Percentiles rank a stretch among this genome's conserved stretches.
phyloP scores from a whole-genome alignment of 106 monocot species.

The Allium fistulosum region DNA sequence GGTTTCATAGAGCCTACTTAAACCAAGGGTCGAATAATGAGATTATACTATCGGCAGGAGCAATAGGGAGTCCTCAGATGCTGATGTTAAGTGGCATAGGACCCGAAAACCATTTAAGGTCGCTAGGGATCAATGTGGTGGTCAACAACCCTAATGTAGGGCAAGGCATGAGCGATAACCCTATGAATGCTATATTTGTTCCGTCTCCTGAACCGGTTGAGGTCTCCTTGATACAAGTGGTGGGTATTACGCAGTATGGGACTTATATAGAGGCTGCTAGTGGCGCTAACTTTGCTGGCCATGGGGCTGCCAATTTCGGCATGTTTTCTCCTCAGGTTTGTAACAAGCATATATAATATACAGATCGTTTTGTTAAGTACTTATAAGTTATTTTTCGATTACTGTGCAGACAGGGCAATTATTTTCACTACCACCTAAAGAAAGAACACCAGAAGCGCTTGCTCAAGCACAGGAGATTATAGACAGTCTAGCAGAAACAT shows the following conservation, averaged over 20 bases:
- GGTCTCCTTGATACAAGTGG: conserved; percentile 62
- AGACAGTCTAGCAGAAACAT: conserved; percentile 11
- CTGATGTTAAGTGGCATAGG: conserved; percentile 81
- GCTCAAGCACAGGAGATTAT: conserved; percentile 18
- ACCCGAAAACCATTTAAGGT: conserved; percentile 26
- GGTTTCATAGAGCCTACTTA: conserved; percentile 37
- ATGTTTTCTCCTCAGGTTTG: conserved; percentile 64
- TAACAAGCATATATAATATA: neutral
- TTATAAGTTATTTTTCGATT: neutral
- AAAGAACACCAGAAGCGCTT: conserved; percentile 57
- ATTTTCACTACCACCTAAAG: conserved; percentile 48
- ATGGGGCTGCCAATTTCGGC: conserved; percentile 21
- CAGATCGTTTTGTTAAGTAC: neutral
- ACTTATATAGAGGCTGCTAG: conserved; percentile 75
- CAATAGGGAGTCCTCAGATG: conserved; percentile 71
- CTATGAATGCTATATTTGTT: conserved; percentile 75
- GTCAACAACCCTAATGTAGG: conserved; percentile 47
- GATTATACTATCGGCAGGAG: conserved; percentile 57
- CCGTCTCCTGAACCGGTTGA: conserved; percentile 60
- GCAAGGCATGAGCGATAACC: conserved; percentile 68
- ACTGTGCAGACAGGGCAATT: conserved; percentile 49
- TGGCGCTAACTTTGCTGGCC: conserved; percentile 38
- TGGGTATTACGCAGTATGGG: conserved; percentile 55
- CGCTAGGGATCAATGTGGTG: conserved; percentile 30
- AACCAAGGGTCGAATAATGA: conserved; percentile 24